These are phyloP conservation scores for Phaffomyces thermotolerans DNA, from an alignment of 805 yeast genomes.

Conservation along the genomic window DNA sequence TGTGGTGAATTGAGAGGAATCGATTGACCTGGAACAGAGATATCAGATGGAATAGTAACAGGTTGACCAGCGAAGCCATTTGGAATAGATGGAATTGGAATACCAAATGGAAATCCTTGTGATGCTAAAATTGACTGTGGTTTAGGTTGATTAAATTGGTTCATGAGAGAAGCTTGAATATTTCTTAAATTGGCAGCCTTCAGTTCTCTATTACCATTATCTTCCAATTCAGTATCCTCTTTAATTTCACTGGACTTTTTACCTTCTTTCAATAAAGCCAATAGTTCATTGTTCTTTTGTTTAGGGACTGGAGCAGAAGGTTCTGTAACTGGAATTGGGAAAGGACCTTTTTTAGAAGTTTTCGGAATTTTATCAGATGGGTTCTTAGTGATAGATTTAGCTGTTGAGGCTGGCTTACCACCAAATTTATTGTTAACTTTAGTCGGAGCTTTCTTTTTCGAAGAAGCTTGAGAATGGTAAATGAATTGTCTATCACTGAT, in stretches of 20 bases:
- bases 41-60: slow-evolving; percentile 13
- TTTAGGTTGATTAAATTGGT: slow-evolving; percentile 20
- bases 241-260: slow-evolving; percentile 8
- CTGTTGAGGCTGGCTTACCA: background rate
- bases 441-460: slow-evolving; percentile 17
- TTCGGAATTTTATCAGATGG: background rate
- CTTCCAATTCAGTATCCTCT: slow-evolving; percentile 10
- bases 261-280: slow-evolving; percentile 36
- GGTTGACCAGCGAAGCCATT: slow-evolving; percentile 7
- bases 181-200: slow-evolving; percentile 7
- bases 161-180: slow-evolving; percentile 23
- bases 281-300: slow-evolving; percentile 30
- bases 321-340: too few relatives aligned
- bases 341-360: background rate
- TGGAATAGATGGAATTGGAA: slow-evolving; percentile 6
- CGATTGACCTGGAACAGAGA: slow-evolving; percentile 2
- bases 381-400: background rate
- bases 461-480: slow-evolving; percentile 63
- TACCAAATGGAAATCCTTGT: slow-evolving; percentile 9
- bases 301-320: slow-evolving; percentile 1
- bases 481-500: slow-evolving; percentile 67
- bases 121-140: slow-evolving; percentile 10
- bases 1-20: background rate
- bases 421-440: slow-evolving; percentile 3
- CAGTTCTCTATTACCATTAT: background rate